Percentiles rank a stretch among this genome's conserved stretches.
Evolutionary conservation across 2,329 filamentous ascomycete genomes (phyloP).

Genomic region (Curvularia verruculosa): DNA sequence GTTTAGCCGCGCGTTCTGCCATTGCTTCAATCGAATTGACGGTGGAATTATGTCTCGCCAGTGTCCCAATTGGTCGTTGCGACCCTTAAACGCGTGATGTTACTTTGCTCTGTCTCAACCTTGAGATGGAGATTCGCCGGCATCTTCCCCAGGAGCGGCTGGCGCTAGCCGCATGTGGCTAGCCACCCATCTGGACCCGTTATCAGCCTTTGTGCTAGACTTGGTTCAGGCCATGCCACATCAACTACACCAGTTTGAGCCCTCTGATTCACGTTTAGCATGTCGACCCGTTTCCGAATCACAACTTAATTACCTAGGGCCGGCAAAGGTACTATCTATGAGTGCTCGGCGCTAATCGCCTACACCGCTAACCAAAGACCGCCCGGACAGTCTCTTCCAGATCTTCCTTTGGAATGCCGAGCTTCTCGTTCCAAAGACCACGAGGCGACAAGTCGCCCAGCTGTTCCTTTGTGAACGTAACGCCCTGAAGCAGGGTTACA

Average conservation of each 20-base stretch:
- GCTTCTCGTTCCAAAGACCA: slow-evolving; percentile 49
- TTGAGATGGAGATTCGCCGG: slow-evolving; percentile 16
- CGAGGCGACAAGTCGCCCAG: slow-evolving; percentile 32
- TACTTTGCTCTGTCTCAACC: slow-evolving; percentile 11
- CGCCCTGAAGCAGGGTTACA: slow-evolving; percentile 26
- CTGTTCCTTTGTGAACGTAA: slow-evolving; percentile 22
- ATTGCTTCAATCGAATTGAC: slow-evolving; percentile 17
- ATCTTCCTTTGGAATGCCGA: slow-evolving; percentile 51
- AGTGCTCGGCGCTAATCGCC: not conserved
- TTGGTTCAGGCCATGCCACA: no score
- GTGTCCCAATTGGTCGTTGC: slow-evolving; percentile 16
- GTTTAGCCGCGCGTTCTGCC: slow-evolving; percentile 46
- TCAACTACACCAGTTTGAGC: not conserved
- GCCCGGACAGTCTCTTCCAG: slow-evolving; percentile 45
- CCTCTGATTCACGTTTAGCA: not conserved
- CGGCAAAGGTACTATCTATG: not conserved
- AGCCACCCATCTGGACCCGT: not conserved
- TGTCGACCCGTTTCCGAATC: not conserved
- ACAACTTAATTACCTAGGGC: not conserved
- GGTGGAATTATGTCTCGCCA: not conserved
- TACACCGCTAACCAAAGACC: not conserved
- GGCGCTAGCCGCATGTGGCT: not conserved
- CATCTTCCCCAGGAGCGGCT: slow-evolving; percentile 18
- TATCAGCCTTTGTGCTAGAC: not conserved
- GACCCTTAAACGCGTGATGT: slow-evolving; percentile 13